Base-by-base conservation (phyloP, 2,329 filamentous ascomycete species). In the Penicillium sp. region DNA sequence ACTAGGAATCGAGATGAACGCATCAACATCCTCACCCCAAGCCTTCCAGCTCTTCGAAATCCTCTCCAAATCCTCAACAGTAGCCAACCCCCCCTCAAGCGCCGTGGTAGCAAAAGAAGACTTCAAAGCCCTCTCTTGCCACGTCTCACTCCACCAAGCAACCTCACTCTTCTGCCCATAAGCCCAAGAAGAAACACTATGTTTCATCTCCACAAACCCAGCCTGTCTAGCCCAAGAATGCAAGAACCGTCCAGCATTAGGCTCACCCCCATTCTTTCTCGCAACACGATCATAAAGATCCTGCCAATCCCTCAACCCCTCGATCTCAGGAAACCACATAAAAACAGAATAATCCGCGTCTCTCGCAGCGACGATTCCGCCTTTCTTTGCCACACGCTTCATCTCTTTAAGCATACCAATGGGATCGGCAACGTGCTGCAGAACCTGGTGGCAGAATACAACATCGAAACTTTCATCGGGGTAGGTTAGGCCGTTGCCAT, bases 401-500 rank as follows among this genome's bases (percentile, higher is more conserved):
- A 87, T 83, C 64, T 85, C 82, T 23, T 72, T 69, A 57, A 87
- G 68, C 3, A 81, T 80, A 2, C 69, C 66, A 0, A 83, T 69
- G 0, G 84, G 84, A 58, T 83, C 75, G 23, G 73, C 69, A 4
- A 87, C 71, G 68, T 88, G 85, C 61, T 81, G 78, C 10, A 88
- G 73, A 3, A 87, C 80, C 65, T 87, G 84, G 63, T 85, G 82
- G 25, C 78, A 80, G 63, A 83, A 81, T 7, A 87, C 83, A n/a
- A 88, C 69, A 62, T 88, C 85, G 60, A 87, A 88, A 3, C 74
- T 67, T 27, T 73, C 74, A 54, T 85, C 80, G 2, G 73, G 60
- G 45, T 76, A 80, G 2, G 72, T 57, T 52, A 82, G 73, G 16
- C 67, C 61, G 59, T 79, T 75, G 7, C 77, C 79, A 71, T 78